phyloP scores from a whole-genome alignment of 2,329 filamentous ascomycete species.

The Colletotrichum sp. region DNA sequence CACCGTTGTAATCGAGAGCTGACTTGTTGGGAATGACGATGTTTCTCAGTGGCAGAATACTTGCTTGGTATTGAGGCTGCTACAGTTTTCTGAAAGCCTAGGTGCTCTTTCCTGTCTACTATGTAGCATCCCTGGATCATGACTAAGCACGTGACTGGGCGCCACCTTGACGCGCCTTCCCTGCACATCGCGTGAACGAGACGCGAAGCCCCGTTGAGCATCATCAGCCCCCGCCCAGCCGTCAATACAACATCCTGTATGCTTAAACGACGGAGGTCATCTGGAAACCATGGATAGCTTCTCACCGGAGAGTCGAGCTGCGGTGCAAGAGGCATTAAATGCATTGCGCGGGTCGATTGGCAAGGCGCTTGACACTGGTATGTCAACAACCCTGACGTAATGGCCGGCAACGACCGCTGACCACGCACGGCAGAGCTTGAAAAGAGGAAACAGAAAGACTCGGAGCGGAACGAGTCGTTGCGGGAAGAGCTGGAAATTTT shows the following conservation, averaged over 20 bases:
- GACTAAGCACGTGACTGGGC: neutral
- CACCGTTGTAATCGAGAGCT: neutral
- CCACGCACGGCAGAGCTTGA: slow-evolving; percentile 28
- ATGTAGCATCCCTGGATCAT: neutral
- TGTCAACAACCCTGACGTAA: slow-evolving; percentile 24
- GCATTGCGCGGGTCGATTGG: slow-evolving; percentile 45
- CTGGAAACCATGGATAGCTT: slow-evolving; percentile 39
- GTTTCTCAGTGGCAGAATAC: neutral
- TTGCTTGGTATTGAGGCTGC: neutral
- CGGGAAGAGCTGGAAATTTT: slow-evolving; percentile 39
- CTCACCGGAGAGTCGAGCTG: slow-evolving; percentile 42
- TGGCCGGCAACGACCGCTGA: slow-evolving; percentile 16
- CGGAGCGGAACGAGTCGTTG: neutral
- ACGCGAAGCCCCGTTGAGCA: neutral
- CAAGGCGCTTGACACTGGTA: slow-evolving; percentile 40
- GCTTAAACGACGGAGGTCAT: neutral
- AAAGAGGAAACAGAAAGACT: slow-evolving; percentile 18
- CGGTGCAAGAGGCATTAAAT: slow-evolving; percentile 44
- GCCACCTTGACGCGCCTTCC: neutral
- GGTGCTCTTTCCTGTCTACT: neutral
- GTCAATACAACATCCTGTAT: neutral
- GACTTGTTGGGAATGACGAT: neutral
- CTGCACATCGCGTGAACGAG: neutral
- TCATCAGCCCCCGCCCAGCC: neutral
- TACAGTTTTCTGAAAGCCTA: neutral